Percentiles rank a stretch among this genome's conserved stretches.
Evolutionary conservation across 352 stramenopile genomes (phyloP).

Genomic region (Globisporangium alternatum): DNA sequence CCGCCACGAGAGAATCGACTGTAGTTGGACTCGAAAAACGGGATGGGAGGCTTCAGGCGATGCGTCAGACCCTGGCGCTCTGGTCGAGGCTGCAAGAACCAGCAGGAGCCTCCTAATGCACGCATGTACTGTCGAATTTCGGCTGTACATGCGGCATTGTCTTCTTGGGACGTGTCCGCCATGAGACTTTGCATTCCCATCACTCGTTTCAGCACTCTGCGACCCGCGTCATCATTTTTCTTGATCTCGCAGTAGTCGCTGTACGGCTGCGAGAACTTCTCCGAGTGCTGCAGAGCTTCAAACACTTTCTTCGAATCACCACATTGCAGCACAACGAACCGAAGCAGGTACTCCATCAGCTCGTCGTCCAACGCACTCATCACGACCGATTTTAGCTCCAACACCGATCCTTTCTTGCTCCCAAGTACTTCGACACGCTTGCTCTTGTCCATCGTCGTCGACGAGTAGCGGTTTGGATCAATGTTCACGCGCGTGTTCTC

Average conservation of each 20-base stretch:
- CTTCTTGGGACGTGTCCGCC: neutral
- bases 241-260: slow-evolving; percentile 49
- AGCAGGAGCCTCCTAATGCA: slow-evolving; percentile 18
- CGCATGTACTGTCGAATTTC: slow-evolving; percentile 13
- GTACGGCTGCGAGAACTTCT: slow-evolving; percentile 33
- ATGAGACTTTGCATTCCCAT: slow-evolving; percentile 27
- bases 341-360: slow-evolving; percentile 56
- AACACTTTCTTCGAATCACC: slow-evolving; percentile 47
- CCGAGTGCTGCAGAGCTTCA: slow-evolving; percentile 28
- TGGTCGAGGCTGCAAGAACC: slow-evolving; percentile 30
- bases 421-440: slow-evolving; percentile 41
- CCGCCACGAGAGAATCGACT: slow-evolving; percentile 22
- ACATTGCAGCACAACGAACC: slow-evolving; percentile 45
- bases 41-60: slow-evolving; percentile 41
- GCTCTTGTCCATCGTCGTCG: slow-evolving; percentile 60
- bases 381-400: slow-evolving; percentile 33
- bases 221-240: slow-evolving; percentile 28
- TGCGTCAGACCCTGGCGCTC: slow-evolving; percentile 20
- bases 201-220: slow-evolving; percentile 22
- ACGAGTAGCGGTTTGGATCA: slow-evolving; percentile 55
- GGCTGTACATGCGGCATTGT: neutral
- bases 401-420: slow-evolving; percentile 17
- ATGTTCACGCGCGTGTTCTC: slow-evolving; percentile 58
- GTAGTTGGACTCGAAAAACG: slow-evolving; percentile 60
- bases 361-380: slow-evolving; percentile 50